Evolutionary conservation across 73 alveolate genomes (phyloP).

Genomic region (Paraurostyla sp.): DNA sequence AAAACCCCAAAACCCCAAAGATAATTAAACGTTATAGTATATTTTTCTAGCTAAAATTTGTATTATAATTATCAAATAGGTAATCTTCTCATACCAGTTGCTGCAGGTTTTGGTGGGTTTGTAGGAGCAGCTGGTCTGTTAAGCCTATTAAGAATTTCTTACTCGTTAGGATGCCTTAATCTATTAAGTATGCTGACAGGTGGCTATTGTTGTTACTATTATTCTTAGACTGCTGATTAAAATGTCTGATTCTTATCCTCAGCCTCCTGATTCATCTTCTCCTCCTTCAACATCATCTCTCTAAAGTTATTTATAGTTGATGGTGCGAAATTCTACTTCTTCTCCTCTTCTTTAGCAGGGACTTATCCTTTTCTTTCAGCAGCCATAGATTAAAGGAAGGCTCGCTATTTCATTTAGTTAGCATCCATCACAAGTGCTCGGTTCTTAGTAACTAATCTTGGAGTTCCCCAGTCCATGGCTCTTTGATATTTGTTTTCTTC

Average conservation of each 20-base stretch:
- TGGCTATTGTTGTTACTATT: too few species aligned
- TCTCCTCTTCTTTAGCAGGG: constrained; percentile 6
- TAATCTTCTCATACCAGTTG: too few species aligned
- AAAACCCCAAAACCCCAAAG: too few species aligned
- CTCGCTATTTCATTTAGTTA: background rate
- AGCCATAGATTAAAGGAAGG: constrained; percentile 28
- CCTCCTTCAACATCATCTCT: constrained; percentile 38
- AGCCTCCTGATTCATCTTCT: constrained; percentile 15
- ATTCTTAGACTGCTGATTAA: too few species aligned
- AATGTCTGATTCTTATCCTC: too few species aligned
- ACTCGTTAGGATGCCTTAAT: too few species aligned
- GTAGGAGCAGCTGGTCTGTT: too few species aligned
- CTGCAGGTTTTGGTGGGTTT: too few species aligned
- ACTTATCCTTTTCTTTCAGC: background rate
- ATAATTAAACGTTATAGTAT: background rate
- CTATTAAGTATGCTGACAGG: too few species aligned
- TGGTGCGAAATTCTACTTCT: constrained; percentile 19
- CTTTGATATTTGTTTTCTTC: constrained; percentile 34
- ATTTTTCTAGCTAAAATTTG: background rate
- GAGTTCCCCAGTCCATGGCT: constrained; percentile 59
- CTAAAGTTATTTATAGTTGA: constrained; percentile 35
- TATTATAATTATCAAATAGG: too few species aligned
- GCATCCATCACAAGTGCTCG: constrained; percentile 26
- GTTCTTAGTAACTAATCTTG: constrained; percentile 51
- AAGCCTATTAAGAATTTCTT: too few species aligned